Evolutionary conservation across 2,329 filamentous ascomycete species (phyloP).

Genomic region (Paecilomyces fulvus): DNA sequence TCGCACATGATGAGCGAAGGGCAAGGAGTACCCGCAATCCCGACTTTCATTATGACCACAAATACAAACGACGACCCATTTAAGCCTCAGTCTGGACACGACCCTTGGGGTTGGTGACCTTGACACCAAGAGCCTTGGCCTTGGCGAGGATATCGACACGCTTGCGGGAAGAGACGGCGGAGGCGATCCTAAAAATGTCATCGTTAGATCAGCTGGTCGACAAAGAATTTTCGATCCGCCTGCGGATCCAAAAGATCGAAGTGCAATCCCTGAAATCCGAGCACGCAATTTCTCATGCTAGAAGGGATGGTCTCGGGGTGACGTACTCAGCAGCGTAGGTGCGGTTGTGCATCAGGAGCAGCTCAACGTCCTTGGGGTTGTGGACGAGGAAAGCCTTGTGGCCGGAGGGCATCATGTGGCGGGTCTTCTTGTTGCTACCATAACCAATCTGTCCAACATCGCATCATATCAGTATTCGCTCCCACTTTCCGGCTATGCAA

Average conservation of each 20-base stretch:
- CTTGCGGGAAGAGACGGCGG: slow-evolving; percentile 97
- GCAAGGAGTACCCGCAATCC: slow-evolving; percentile 1
- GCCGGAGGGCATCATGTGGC: slow-evolving; percentile 96
- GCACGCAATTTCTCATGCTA: neutral
- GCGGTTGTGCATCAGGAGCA: slow-evolving; percentile 99
- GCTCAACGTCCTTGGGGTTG: slow-evolving; percentile 92
- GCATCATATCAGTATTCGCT: slow-evolving; percentile 7
- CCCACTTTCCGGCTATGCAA: neutral
- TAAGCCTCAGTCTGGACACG: slow-evolving; percentile 92
- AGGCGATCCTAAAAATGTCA: slow-evolving; percentile 65
- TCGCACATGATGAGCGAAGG: neutral
- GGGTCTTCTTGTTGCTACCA: slow-evolving; percentile 98
- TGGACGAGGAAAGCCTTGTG: slow-evolving; percentile 99
- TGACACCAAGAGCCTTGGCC: slow-evolving; percentile 97
- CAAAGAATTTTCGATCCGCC: neutral
- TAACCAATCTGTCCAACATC: slow-evolving; percentile 71
- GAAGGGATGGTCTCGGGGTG: slow-evolving; percentile 1
- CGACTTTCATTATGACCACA: slow-evolving; percentile 3
- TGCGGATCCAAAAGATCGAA: neutral
- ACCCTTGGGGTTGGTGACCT: slow-evolving; percentile 99
- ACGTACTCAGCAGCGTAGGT: slow-evolving; percentile 98
- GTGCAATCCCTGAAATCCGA: neutral
- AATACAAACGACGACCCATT: slow-evolving; percentile 13
- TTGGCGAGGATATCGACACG: slow-evolving; percentile 94
- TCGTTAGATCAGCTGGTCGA: neutral